Evolutionary conservation across 1,284 basidiomycete species (phyloP).

Genomic region (Prillingera fragicola): DNA sequence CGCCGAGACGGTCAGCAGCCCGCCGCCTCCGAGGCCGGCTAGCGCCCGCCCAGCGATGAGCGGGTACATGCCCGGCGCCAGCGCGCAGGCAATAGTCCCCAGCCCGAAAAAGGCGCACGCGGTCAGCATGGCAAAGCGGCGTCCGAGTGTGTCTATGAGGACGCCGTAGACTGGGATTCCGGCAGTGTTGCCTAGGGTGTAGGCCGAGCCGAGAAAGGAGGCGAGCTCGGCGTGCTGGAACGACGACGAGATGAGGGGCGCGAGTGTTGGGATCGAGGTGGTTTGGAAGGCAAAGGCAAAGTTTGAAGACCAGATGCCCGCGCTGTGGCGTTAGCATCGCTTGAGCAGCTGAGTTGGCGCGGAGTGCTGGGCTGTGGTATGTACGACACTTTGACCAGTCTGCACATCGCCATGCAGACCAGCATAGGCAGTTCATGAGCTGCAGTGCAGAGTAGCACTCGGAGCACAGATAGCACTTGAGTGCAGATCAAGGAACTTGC

Average conservation of each 20-base stretch:
- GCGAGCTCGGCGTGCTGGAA: constrained; percentile 45
- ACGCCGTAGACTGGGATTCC: constrained; percentile 48
- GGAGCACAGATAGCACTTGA: too few relatives aligned
- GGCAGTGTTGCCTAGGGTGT: constrained; percentile 41
- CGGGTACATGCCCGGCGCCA: constrained; percentile 34
- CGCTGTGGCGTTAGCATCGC: constrained; percentile 4
- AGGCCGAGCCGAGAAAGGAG: constrained; percentile 43
- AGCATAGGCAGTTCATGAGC: too few relatives aligned
- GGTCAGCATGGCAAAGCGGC: constrained; percentile 41
- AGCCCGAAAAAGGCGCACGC: constrained; percentile 39
- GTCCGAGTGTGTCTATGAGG: constrained; percentile 43
- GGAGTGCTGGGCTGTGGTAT: too few relatives aligned
- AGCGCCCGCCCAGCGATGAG: constrained; percentile 42
- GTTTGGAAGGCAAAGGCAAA: constrained; percentile 46
- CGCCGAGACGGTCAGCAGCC: constrained; percentile 43
- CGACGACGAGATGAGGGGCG: constrained; percentile 26
- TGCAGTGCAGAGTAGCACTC: too few relatives aligned
- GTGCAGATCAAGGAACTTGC: too few relatives aligned
- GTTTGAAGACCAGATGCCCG: constrained; percentile 36
- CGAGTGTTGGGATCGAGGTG: constrained; percentile 44
- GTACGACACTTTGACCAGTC: too few relatives aligned
- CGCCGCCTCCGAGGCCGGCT: constrained; percentile 46
- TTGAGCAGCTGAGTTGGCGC: too few relatives aligned
- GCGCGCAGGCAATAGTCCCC: constrained; percentile 40
- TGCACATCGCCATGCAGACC: too few relatives aligned